These are phyloP conservation scores for Oryza longistaminata DNA, from an alignment of 176 grass and related monocot species.

Conservation along the genomic window DNA sequence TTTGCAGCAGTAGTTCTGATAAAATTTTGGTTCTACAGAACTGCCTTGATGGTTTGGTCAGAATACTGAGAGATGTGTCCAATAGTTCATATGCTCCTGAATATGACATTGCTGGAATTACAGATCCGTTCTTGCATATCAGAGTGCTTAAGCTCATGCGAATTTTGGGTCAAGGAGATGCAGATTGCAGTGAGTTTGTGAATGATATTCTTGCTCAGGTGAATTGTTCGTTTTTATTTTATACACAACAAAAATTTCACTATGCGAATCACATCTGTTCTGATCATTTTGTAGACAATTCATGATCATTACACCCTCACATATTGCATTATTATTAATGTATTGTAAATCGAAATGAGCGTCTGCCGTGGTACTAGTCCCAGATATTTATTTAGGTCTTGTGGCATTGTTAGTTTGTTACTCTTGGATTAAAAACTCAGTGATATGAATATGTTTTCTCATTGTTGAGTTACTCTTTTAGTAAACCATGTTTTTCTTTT, in stretches of 20 bases:
- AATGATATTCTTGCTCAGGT: conserved; percentile 99
- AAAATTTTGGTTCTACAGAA: conserved; percentile 58
- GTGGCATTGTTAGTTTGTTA: conserved; percentile 2
- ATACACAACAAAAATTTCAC: background rate
- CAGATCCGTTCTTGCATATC: conserved; percentile 96
- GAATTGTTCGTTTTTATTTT: conserved; percentile 45
- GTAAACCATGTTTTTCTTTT: conserved; percentile 2
- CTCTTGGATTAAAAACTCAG: background rate
- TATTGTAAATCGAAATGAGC: background rate
- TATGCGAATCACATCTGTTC: conserved; percentile 14
- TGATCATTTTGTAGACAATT: conserved; percentile 23
- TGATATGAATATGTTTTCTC: background rate
- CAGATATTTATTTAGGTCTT: conserved; percentile 10
- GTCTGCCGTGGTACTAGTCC: background rate
- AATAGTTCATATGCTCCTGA: conserved; percentile 99
- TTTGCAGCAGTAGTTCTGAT: conserved; percentile 23
- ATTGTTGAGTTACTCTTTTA: background rate
- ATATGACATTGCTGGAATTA: conserved; percentile 94
- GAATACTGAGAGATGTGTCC: conserved; percentile 91
- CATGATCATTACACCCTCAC: background rate
- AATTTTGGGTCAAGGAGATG: conserved; percentile 72
- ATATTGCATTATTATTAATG: conserved; percentile 14
- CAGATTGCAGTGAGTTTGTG: conserved; percentile 86
- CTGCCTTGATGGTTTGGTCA: conserved; percentile 76
- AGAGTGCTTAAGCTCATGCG: conserved; percentile 86